Evolutionary conservation across 495 filamentous ascomycete species (phyloP).

Genomic region (Aspergillus egyptiacus): DNA sequence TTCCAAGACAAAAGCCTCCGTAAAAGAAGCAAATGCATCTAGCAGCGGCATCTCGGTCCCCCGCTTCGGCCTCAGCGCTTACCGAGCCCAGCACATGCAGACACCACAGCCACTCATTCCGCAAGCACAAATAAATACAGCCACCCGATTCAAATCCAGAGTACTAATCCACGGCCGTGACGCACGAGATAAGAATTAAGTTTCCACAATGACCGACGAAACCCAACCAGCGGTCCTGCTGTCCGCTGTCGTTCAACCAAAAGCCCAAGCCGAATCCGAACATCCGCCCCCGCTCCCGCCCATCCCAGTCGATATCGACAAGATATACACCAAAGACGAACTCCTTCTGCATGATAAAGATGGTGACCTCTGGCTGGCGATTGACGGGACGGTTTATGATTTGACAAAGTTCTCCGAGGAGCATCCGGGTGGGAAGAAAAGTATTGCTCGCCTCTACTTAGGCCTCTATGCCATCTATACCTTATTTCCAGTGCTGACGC

Average conservation of each 20-base stretch:
- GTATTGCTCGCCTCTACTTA: background rate
- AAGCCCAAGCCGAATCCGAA: too few species aligned
- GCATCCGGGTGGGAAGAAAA: constrained; percentile 12
- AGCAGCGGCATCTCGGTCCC: constrained; percentile 7
- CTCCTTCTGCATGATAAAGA: background rate
- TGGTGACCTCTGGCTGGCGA: constrained; percentile 7
- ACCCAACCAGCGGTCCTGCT: too few species aligned
- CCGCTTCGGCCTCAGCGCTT: background rate
- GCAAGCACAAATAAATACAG: background rate
- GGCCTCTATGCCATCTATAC: background rate
- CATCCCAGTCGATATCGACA: background rate
- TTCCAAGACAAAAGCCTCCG: background rate
- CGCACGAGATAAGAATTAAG: too few species aligned
- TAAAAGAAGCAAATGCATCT: too few species aligned
- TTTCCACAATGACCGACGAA: too few species aligned
- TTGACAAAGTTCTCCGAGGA: constrained; percentile 6
- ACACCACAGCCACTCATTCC: too few species aligned
- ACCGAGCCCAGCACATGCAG: constrained; percentile 2
- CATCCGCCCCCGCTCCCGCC: too few species aligned
- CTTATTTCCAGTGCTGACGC: background rate
- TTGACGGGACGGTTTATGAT: constrained; percentile 11
- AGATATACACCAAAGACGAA: background rate
- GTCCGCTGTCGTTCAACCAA: too few species aligned
- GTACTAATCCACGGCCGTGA: too few species aligned
- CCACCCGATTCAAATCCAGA: too few species aligned